phyloP scores from a whole-genome alignment of 352 stramenopile species.

The Globisporangium rhizosaccharum region DNA sequence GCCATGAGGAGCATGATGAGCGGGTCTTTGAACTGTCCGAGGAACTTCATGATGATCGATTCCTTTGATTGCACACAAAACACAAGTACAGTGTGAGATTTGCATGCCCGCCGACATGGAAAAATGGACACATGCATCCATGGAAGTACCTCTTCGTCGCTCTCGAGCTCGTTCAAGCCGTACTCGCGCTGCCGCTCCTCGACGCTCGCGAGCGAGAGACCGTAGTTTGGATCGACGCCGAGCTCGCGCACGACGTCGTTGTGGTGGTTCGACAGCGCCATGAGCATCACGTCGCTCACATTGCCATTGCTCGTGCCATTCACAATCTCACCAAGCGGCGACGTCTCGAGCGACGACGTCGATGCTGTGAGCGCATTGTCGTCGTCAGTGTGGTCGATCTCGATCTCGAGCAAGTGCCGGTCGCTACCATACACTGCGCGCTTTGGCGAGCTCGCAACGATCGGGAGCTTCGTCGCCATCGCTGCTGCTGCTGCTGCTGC shows the following conservation, averaged over 20 bases:
- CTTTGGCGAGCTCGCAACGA: conserved; percentile 5
- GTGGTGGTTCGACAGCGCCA: conserved; percentile 35
- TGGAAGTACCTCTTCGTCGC: conserved; percentile 41
- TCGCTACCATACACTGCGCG: conserved; percentile 9
- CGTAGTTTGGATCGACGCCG: conserved; percentile 58
- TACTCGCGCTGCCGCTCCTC: conserved; percentile 61
- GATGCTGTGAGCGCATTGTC: conserved; percentile 14
- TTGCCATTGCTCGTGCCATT: background rate
- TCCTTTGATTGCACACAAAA: conserved; percentile 20
- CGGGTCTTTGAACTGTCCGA: conserved; percentile 95
- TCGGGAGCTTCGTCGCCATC: conserved; percentile 15
- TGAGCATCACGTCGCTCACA: conserved; percentile 2
- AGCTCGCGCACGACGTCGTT: conserved; percentile 64
- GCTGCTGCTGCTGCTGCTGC: background rate
- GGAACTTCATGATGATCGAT: conserved; percentile 89
- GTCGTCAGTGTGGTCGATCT: conserved; percentile 1
- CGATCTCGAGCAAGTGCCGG: conserved; percentile 9
- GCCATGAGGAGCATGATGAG: conserved; percentile 95
- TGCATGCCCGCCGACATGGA: no score
- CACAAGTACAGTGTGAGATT: no score
- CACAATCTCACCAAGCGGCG: background rate
- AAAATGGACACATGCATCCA: background rate
- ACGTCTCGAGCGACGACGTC: conserved; percentile 9
- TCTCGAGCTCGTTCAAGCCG: conserved; percentile 66
- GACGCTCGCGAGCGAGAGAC: conserved; percentile 47